Base-by-base conservation (phyloP, 768 basidiomycete species). In the Polyporus arcularius region DNA sequence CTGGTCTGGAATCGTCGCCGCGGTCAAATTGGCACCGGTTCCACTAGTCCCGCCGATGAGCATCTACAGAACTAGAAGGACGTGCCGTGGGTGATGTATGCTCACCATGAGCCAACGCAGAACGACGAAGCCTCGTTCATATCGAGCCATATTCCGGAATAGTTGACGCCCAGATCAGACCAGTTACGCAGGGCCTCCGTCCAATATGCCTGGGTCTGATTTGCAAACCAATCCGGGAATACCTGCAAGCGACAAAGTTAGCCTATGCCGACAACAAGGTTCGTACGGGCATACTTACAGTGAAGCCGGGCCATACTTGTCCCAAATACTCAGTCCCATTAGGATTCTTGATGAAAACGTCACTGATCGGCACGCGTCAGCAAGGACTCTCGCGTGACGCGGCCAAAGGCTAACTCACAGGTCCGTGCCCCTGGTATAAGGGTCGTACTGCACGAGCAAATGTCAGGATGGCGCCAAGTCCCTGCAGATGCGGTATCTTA, bases 241-340 rank as follows among this genome's bases (percentile, higher is more conserved):
- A 78, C 80, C 83, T 81, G 40, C n/a, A 28, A 15, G 14, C 15
- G 16, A 21, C 12, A 26, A 42, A 9, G 39, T 73, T 51, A 67
- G 64, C 30, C 51, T 41, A 3, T 10, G 21, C 53, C 5, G 26
- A 40, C 3, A 7, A 38, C 9, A 14, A 40, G 54, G 18, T 8
- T 28, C 21, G 16, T 6, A 10, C 43, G 15, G 18, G 68, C 79
- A 16, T n/a, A n/a, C 21, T 26, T 39, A 85, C 88, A 7, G 87
- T 86, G 72, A 83, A 87, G 26, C 90, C 88, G 15, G 90, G 89
- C 89, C 88, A 92, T 9, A 90, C 89, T 68, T 86, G 80, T 11
- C 91, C 91, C 1, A 90, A 69, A 70, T 88, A 92, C 66, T 86
- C 81, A 40, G 85, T 80, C 0, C 85, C 86, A 66, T 92, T 86